phyloP scores from a whole-genome alignment of 1,139 yeast genomes.

The Magnusiomyces magnusii region DNA sequence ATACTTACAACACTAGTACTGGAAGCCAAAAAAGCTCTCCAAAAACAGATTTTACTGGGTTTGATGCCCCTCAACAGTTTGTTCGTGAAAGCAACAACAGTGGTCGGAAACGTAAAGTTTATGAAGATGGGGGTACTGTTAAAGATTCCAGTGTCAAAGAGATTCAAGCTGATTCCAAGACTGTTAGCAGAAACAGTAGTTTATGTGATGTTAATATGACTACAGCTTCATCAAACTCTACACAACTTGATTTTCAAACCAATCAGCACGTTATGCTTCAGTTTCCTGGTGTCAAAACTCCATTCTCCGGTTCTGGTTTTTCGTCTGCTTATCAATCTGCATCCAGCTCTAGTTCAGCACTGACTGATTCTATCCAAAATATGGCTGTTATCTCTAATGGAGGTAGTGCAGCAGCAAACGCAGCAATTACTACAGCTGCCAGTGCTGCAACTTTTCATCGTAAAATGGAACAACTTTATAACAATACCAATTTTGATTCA shows the following conservation, averaged over 20 bases:
- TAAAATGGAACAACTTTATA: slow-evolving; percentile 1
- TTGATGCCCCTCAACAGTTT: not conserved
- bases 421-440: not conserved
- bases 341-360: not conserved
- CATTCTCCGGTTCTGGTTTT: not conserved
- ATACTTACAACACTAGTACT: too few species aligned
- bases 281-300: not conserved
- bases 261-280: not conserved
- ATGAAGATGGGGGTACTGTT: not conserved
- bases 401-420: not conserved
- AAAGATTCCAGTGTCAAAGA: not conserved
- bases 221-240: not conserved
- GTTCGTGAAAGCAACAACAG: not conserved
- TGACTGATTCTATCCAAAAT: not conserved
- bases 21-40: not conserved
- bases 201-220: not conserved
- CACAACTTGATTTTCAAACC: not conserved
- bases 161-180: not conserved
- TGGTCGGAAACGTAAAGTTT: not conserved
- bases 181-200: not conserved
- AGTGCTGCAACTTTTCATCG: not conserved
- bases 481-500: not conserved
- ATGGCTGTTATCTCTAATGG: not conserved
- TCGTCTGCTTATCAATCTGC: not conserved
- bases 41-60: not conserved